Base-by-base conservation (phyloP, 345 rosid species). In the Draba incana region DNA sequence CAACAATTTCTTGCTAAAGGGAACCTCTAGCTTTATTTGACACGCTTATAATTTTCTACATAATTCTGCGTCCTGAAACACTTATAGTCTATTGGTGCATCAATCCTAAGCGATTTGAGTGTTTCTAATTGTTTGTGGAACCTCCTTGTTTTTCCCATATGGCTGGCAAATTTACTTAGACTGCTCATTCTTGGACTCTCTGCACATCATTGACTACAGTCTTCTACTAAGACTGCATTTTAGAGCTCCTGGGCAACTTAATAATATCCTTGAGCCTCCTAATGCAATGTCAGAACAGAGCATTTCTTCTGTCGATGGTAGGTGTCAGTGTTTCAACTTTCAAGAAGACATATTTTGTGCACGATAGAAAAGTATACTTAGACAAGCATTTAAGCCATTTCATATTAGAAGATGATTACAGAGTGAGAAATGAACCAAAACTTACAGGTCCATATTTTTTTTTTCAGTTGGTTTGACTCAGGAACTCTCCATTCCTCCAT, bases 171-270 rank as follows among this genome's bases (percentile, higher is more conserved):
- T 90, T 59, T 48, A 79, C 51, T 57, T 85, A 31, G 97, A 90
- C 80, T 85, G 92, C 82, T 66, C 15, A 42, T 90, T 90, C 77
- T 76, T 90, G 79, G 88, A 88, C 78, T 88, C 97, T 70, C 90
- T 88, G 65, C 83, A 84, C 16, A 86, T 90, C 66, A 88, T 90
- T 59, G 97, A 90, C 76, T 90, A 90, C 68, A 90, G 97, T 79
- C 95, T 90, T 73, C 77, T 90, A 61, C 64, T 90, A 73, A 95
- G 97, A 43, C 54, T 90, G 67, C 92, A 90, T 79, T 90, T 90
- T 74, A 85, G 90, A 84, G 97, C 89, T 27, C 97, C 97, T 15
- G 84, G 78, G 52, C 90, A 82, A 54, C 81, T 90, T 76, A 83
- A 78, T 69, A 83, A 83, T 60, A 75, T 84, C 49, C 76, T 88